Percentiles rank a stretch among this genome's conserved stretches.
Conservation (phyloP, 2,329 filamentous ascomycete species). For the Pseudogymnoascus sp. region DNA sequence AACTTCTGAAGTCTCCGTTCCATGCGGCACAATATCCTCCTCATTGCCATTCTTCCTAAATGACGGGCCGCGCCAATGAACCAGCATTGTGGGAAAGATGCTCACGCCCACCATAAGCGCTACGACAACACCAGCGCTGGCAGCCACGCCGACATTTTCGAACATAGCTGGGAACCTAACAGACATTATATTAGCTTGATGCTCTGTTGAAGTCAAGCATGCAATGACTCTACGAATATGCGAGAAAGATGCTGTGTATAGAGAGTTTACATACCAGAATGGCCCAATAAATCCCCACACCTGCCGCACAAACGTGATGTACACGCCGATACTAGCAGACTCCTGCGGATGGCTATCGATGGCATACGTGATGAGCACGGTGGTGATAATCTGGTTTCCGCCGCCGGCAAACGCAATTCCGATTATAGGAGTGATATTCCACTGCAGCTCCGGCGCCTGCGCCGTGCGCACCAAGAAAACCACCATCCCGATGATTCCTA, state of each 20-base stretch:
- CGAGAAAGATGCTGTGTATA: background rate
- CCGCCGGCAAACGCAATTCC: slow-evolving; percentile 43
- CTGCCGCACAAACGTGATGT: slow-evolving; percentile 48
- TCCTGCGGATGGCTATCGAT: slow-evolving; percentile 48
- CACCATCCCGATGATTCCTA: slow-evolving; percentile 43
- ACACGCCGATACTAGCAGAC: slow-evolving; percentile 47
- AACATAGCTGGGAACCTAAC: slow-evolving; percentile 33
- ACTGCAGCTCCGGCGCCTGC: slow-evolving; percentile 34
- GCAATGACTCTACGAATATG: background rate
- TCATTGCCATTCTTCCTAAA: background rate
- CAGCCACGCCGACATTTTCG: slow-evolving; percentile 26
- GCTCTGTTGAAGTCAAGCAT: background rate
- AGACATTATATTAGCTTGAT: slow-evolving; percentile 13
- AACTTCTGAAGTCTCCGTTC: background rate
- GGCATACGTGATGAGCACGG: slow-evolving; percentile 50
- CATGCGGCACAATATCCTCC: background rate
- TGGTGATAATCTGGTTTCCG: slow-evolving; percentile 54
- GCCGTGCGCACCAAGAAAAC: slow-evolving; percentile 46
- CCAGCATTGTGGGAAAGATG: slow-evolving; percentile 25
- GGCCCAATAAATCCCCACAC: slow-evolving; percentile 38
- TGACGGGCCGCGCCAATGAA: slow-evolving; percentile 21
- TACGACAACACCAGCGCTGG: slow-evolving; percentile 29
- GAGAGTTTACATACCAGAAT: slow-evolving; percentile 17
- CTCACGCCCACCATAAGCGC: slow-evolving; percentile 30
- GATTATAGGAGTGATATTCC: slow-evolving; percentile 49